Base-by-base conservation (phyloP, 2,329 filamentous ascomycete species). In the Paecilomyces dactylethromorphus region DNA sequence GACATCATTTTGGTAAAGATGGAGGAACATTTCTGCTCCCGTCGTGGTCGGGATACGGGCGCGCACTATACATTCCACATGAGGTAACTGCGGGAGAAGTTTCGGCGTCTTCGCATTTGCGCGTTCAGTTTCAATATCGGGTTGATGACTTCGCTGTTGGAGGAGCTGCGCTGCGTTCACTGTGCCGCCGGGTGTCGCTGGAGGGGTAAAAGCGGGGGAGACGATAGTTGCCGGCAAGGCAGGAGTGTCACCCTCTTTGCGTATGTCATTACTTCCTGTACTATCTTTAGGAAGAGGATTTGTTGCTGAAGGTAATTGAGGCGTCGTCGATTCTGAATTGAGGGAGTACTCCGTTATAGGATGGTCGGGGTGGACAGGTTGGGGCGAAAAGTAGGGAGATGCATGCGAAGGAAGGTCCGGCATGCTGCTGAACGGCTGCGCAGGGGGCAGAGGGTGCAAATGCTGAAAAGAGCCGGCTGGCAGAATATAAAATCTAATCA, bases 21-120 rank as follows among this genome's bases (percentile, higher is more conserved):
- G 93, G 56, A 99, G 77, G 75, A 95, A 99, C 92, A 99, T 97
- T 75, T 99, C 92, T 11, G 92, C 90, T 3, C 93, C 93, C 0
- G 84, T 86, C 1, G 91, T 93, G 0, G 93, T 97, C 0, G 94
- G 94, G 67, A 99, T 99, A 57, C 94, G 88, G 18, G 94, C 94
- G 65, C 94, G 89, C 54, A 97, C 94, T 64, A 95, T 87, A 78
- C 94, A 99, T 72, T 91, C 87, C n/a, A 99, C 93, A 24, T 89
- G 78, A 7, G 93, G 94, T 1, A 97, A 80, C 13, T 81, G 84
- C 64, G 88, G 81, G 6, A 97, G 84, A 22, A 96, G 81, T 60
- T 85, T 87, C 0, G 91, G 91, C 32, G 83, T 81, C 71, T 87
- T 87, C 56, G 79, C 77, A 39, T 66, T 63, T 60, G 69, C 53